These are phyloP conservation scores for Talaromyces stipitatus DNA, from an alignment of 495 filamentous ascomycete species.

Conservation along the genomic window DNA sequence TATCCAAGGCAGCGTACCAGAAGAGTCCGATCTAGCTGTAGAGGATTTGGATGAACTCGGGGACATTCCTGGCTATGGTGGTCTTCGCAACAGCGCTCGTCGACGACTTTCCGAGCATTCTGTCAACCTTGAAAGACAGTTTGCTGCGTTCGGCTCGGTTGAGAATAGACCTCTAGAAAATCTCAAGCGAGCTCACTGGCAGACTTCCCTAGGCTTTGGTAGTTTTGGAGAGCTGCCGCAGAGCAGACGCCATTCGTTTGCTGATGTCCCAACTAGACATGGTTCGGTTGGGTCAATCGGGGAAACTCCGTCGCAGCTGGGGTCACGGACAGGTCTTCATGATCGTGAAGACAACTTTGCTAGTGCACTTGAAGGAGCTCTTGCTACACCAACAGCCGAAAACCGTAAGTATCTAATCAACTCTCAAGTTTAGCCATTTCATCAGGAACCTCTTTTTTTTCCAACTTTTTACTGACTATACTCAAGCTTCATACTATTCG, in stretches of 20 bases:
- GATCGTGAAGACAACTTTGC: constrained; percentile 34
- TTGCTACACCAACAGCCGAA: constrained; percentile 25
- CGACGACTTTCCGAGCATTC: constrained; percentile 61
- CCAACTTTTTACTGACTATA: constrained; percentile 28
- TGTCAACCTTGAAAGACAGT: constrained; percentile 42
- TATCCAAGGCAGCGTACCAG: constrained; percentile 55
- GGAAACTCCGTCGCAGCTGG: constrained; percentile 32
- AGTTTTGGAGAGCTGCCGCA: constrained; percentile 64
- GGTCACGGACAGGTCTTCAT: constrained; percentile 19
- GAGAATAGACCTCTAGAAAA: constrained; percentile 73
- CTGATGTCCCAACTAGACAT: constrained; percentile 68
- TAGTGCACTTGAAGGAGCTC: constrained; percentile 25
- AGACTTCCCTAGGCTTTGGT: constrained; percentile 76
- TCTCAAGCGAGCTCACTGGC: constrained; percentile 79
- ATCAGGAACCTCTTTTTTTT: constrained; percentile 18
- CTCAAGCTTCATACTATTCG: constrained; percentile 43
- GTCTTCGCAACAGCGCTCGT: constrained; percentile 33
- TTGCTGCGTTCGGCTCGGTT: constrained; percentile 44
- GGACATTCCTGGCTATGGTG: constrained; percentile 44
- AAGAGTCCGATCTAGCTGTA: constrained; percentile 63
- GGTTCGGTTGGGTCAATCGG: constrained; percentile 57
- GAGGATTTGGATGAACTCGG: constrained; percentile 62
- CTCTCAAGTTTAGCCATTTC: constrained; percentile 12
- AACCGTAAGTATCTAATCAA: constrained; percentile 36
- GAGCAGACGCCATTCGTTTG: constrained; percentile 94